Evolutionary conservation across 2,329 filamentous ascomycete species (phyloP), one percentile per base, ranked within the genome.

Genomic region (Colletotrichum siamense): DNA sequence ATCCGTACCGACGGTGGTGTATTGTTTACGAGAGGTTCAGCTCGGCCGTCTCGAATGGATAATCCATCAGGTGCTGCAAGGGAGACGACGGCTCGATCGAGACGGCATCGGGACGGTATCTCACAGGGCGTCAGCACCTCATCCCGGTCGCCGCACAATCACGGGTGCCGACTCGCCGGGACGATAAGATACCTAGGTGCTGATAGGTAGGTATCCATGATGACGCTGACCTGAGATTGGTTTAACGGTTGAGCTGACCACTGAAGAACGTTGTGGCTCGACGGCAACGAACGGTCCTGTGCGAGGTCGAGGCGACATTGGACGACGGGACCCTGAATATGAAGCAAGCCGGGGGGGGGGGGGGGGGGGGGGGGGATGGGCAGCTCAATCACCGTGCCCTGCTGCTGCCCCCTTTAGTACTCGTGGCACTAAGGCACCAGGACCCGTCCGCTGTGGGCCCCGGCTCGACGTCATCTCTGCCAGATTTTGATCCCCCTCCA

Each of bases 401-500:
- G 22, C 55, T 44, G 36, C 12, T 59, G 44, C 44, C 44, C 44
- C 44, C 44, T 49, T 49, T 49, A 49, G 44, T n/a, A 49, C 10
- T 49, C 44, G 44, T 22, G 16, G 18, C 52, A n/a, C 52, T 62
- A 63, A 63, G 5, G 64, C 36, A 52, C 7, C 62, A 22, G 69
- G 24, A 39, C 36, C 62, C 39, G 36, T 28, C 22, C 24, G 24
- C 12, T 52, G 52, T 52, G 73, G 73, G n/a, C 13, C 62, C 30
- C 28, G 15, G 16, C 73, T 49, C 73, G 64, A 69, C 73, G 73
- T 73, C 73, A 76, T 76, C 30, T 75, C 28, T 69, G 57, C 70
- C 34, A 75, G 44, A 61, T 65, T 52, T 71, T 71, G 61, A n/a
- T 49, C 10, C 39, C 32, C 39, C 39, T 18, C 39, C 39, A 36